These are phyloP conservation scores for Suhomyces ambrosiae DNA, from an alignment of 1,139 yeast genomes.

Conservation along the genomic window DNA sequence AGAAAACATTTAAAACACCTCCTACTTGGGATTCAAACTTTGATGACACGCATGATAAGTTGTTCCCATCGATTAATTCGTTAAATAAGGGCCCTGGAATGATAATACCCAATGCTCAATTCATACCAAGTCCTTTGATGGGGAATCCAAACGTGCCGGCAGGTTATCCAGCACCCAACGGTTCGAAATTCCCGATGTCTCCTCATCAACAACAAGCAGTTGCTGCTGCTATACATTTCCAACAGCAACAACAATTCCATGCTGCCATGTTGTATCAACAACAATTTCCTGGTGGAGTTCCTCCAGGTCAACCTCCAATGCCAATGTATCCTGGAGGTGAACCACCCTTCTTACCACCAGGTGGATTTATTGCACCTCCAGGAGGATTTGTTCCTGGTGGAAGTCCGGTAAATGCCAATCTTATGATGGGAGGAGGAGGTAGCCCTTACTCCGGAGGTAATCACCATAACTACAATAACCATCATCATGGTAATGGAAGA, in stretches of 20 bases:
- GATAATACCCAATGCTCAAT: conserved; percentile 30
- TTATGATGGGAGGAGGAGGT: conserved; percentile 24
- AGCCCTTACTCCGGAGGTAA: conserved; percentile 15
- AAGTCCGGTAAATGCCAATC: conserved; percentile 34
- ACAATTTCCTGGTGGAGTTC: conserved; percentile 27
- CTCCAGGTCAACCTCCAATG: conserved; percentile 41
- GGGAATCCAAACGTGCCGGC: conserved; percentile 24
- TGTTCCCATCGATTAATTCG: conserved; percentile 37
- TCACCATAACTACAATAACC: conserved; percentile 13
- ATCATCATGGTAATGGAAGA: conserved; percentile 17
- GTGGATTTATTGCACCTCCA: conserved; percentile 41
- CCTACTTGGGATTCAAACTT: conserved; percentile 77
- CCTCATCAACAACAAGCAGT: conserved; percentile 27
- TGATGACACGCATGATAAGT: conserved; percentile 52
- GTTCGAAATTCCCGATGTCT: conserved; percentile 22
- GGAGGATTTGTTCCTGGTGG: conserved; percentile 31
- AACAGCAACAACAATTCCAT: conserved; percentile 38
- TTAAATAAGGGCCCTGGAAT: conserved; percentile 20
- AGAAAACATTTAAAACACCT: conserved; percentile 70
- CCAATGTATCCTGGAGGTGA: conserved; percentile 40
- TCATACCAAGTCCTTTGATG: conserved; percentile 39
- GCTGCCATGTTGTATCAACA: conserved; percentile 46
- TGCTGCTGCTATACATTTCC: conserved; percentile 33
- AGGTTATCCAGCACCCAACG: conserved; percentile 19
- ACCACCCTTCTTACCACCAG: conserved; percentile 38